A percentile compares a stretch with the other conserved stretches of the same genome.
Evolutionary conservation across 163 green algal genomes (phyloP).

Genomic region (Prototheca stagnorum): DNA sequence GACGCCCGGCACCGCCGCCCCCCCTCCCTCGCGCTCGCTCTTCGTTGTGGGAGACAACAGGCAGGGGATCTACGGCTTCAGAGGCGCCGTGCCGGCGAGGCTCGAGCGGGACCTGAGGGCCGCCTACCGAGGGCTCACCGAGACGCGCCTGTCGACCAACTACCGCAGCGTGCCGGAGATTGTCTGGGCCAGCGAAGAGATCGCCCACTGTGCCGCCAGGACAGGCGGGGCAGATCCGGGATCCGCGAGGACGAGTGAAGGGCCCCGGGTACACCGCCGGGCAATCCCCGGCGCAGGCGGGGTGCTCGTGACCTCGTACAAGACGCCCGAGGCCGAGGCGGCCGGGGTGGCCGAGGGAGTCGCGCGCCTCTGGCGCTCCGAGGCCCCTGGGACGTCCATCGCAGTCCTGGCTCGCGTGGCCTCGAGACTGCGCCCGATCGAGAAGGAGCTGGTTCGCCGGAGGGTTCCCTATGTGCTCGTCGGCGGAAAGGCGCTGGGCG

Average conservation of each 20-base stretch:
- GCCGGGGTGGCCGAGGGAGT: not conserved
- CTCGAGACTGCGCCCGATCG: slow-evolving; percentile 19
- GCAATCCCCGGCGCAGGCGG: too few species aligned
- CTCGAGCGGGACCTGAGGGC: slow-evolving; percentile 8
- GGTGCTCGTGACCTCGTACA: too few species aligned
- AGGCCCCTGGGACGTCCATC: slow-evolving; percentile 8
- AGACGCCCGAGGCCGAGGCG: not conserved
- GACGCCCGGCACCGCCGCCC: too few species aligned
- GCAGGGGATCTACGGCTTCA: slow-evolving; percentile 55
- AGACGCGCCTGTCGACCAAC: slow-evolving; percentile 20
- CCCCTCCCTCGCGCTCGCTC: slow-evolving; percentile 18
- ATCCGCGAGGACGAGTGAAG: too few species aligned
- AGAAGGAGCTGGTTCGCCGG: slow-evolving; percentile 24
- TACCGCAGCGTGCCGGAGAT: slow-evolving; percentile 19
- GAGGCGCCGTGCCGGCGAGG: slow-evolving; percentile 21
- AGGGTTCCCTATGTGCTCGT: slow-evolving; percentile 36
- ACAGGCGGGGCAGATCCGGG: too few species aligned
- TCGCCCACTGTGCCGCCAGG: too few species aligned
- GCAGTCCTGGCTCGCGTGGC: slow-evolving; percentile 48
- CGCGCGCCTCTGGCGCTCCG: not conserved
- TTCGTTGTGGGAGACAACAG: slow-evolving; percentile 64
- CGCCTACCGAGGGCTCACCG: slow-evolving; percentile 21
- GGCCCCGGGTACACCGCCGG: too few species aligned
- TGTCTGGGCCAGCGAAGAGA: slow-evolving; percentile 6
- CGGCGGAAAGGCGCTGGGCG: slow-evolving; percentile 34